A percentile compares a stretch with the other conserved stretches of the same genome.
phyloP scores from a whole-genome alignment of 495 filamentous ascomycete species.

The Aspergillus bertholletiae region DNA sequence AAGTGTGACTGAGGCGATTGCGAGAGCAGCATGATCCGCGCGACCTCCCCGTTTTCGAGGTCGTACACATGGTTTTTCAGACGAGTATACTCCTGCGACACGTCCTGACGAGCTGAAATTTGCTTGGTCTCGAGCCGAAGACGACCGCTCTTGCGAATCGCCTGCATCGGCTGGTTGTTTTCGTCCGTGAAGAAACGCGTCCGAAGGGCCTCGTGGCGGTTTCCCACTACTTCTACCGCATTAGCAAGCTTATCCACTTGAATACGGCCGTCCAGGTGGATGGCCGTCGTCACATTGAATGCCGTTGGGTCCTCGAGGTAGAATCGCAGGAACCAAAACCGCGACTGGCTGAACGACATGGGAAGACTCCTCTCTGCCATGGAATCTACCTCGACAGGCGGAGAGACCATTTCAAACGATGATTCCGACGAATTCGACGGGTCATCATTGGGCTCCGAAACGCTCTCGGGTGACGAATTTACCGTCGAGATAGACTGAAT shows the following conservation, averaged over 20 bases:
- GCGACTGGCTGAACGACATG: constrained; percentile 32
- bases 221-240: constrained; percentile 22
- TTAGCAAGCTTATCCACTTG: constrained; percentile 14
- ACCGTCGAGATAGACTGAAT: too few relatives aligned
- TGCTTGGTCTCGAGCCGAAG: constrained; percentile 4
- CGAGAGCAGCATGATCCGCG: constrained; percentile 19
- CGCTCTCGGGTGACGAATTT: too few relatives aligned
- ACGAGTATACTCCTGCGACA: constrained; percentile 12
- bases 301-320: constrained; percentile 29
- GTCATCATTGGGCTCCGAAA: too few relatives aligned
- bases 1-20: constrained; percentile 9
- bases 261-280: background rate
- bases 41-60: constrained; percentile 15
- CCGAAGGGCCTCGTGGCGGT: constrained; percentile 37
- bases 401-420: background rate
- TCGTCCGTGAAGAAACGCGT: constrained; percentile 28
- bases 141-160: background rate
- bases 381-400: too few relatives aligned
- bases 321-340: constrained; percentile 38
- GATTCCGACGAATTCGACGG: background rate
- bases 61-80: constrained; percentile 17
- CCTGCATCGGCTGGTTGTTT: constrained; percentile 11
- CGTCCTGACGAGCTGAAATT: constrained; percentile 9
- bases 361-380: too few relatives aligned
- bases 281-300: constrained; percentile 21